Evolutionary conservation across 2,329 filamentous ascomycete species (phyloP), one percentile per base, ranked within the genome.

Genomic region (Xylariales sp.): DNA sequence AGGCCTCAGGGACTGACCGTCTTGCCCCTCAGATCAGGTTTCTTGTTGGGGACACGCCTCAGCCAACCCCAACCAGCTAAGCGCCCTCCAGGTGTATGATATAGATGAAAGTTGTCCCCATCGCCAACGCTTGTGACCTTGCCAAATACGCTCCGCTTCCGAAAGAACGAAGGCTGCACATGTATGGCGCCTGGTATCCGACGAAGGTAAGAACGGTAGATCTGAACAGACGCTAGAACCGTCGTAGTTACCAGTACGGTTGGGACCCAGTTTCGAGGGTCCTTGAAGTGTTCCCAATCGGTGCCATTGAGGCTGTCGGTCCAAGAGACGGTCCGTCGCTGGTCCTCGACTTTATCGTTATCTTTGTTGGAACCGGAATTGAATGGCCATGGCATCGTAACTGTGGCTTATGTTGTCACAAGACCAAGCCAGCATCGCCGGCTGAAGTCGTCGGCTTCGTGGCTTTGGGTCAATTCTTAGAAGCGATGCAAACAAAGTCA

Each of bases 51-150:
- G 6, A 95, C 74, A 41, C 65, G 81, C 53, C 88, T 83, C 46
- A 93, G 55, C 88, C 88, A 95, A n/a, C 85, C 89, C 93, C 93
- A 98, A 37, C 93, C 93, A 10, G 84, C 75, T 36, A 90, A 62
- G 48, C 81, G 75, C 10, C 93, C 93, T n/a, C 91, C 91, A 0
- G 93, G 93, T 0, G 89, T 97, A 61, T 98, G 93, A 59, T 85
- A 98, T 33, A 98, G 61, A 50, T 93, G 85, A 60, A 98, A 96
- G 57, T 91, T 91, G 62, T 98, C 93, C 4, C 89, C 94, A 71
- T 98, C 93, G 29, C 94, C 93, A 17, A 98, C 93, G 50, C 86
- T 89, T 11, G 91, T 96, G 29, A 97, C 93, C 44, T 76, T 77
- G 12, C 93, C 93, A 51, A 91, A 85, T 29, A 98, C 57, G 49